A percentile compares a stretch with the other conserved stretches of the same genome.
Conservation (phyloP, 208 protist genomes). For the Naegleria fowleri region DNA sequence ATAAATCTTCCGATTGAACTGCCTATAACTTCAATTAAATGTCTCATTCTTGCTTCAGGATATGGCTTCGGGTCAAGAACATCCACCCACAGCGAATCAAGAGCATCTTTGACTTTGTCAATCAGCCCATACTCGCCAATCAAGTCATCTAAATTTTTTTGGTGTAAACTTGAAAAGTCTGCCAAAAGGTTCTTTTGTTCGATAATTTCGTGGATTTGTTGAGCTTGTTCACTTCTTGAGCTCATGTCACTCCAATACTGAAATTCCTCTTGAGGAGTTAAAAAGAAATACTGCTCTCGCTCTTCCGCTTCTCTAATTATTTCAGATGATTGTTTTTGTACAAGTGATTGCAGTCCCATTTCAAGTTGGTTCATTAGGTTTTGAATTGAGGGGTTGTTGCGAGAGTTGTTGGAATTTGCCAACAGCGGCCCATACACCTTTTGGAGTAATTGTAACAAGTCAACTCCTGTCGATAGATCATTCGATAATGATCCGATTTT, state of each 20-base stretch:
- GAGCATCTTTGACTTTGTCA: neutral
- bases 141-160: conserved; percentile 13
- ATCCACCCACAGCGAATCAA: neutral
- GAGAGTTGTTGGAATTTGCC: neutral
- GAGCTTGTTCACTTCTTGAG: neutral
- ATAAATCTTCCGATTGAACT: conserved; percentile 2
- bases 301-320: neutral
- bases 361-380: neutral
- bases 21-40: neutral
- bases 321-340: neutral
- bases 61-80: neutral
- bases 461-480: neutral
- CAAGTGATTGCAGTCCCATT: neutral
- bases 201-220: neutral
- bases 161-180: neutral
- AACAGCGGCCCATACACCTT: conserved; percentile 16
- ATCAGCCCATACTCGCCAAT: neutral
- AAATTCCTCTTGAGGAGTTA: conserved; percentile 27
- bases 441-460: neutral
- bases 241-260: neutral
- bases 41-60: conserved; percentile 1
- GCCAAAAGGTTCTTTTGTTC: neutral
- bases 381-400: neutral
- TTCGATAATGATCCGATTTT: neutral
- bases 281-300: neutral